Evolutionary conservation across 805 yeast genomes (phyloP).

Genomic region (Wickerhamomyces chaumierensis): DNA sequence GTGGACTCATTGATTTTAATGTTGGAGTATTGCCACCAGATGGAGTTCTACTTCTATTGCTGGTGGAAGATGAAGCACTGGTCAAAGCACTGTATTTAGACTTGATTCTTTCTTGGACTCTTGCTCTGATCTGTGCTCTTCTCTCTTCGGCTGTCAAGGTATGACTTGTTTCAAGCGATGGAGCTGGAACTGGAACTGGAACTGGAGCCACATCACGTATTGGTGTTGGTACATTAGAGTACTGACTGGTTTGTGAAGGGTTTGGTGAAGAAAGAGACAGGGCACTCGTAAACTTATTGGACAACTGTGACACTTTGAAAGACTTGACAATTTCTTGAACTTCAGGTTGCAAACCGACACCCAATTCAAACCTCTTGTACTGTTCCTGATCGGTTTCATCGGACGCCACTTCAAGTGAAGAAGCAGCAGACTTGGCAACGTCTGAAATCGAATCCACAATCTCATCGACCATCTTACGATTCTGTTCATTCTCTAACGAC

Average conservation of each 20-base stretch:
- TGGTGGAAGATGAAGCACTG: no score
- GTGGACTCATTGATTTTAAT: conserved; percentile 21
- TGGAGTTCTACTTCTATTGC: conserved; percentile 18
- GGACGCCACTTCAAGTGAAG: conserved; percentile 14
- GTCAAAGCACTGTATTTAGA: conserved; percentile 45
- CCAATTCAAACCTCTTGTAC: conserved; percentile 68
- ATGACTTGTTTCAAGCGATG: neutral
- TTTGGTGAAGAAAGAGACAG: neutral
- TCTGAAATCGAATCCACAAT: conserved; percentile 60
- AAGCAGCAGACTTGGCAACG: conserved; percentile 32
- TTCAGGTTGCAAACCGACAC: conserved; percentile 59
- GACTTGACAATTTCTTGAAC: conserved; percentile 15
- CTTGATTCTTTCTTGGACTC: conserved; percentile 66
- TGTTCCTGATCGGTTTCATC: conserved; percentile 16
- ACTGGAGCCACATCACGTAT: conserved; percentile 4
- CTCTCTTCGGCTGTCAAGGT: conserved; percentile 46
- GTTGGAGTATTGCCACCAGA: conserved; percentile 1
- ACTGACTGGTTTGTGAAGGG: conserved; percentile 2
- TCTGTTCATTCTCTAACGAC: conserved; percentile 40
- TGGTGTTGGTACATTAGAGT: conserved; percentile 1
- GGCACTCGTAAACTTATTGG: conserved; percentile 8
- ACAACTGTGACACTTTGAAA: conserved; percentile 10
- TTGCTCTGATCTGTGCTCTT: conserved; percentile 63
- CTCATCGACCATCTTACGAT: conserved; percentile 52
- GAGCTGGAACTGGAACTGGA: conserved; percentile 9